Conservation (phyloP, 1,284 basidiomycete species). For the Melampsora americana region DNA sequence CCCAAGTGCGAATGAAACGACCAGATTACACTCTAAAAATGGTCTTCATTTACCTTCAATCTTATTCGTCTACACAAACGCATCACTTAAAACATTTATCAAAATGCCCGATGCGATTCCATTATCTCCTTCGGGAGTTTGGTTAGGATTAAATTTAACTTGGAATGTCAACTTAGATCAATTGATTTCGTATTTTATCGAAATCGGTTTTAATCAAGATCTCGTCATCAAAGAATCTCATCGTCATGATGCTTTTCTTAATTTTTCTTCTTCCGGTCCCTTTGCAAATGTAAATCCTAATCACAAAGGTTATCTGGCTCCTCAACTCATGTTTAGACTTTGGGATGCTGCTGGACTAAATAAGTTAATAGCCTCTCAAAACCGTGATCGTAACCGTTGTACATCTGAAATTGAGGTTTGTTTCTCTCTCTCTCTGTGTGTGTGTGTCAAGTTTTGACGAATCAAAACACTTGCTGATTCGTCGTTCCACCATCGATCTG, state of each 20-base stretch:
- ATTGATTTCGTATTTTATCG: slow-evolving; percentile 7
- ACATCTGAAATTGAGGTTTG: slow-evolving; percentile 34
- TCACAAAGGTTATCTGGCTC: slow-evolving; percentile 12
- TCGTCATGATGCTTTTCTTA: slow-evolving; percentile 1
- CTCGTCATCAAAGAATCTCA: background rate
- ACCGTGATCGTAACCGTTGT: background rate
- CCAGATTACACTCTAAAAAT: background rate
- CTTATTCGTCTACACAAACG: background rate
- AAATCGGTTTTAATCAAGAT: slow-evolving; percentile 13
- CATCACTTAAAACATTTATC: background rate
- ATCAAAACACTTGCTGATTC: background rate
- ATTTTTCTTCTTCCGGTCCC: background rate
- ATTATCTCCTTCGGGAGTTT: background rate
- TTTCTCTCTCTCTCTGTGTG: background rate
- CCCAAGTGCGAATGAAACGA: background rate
- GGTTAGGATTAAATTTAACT: background rate
- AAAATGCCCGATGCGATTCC: background rate
- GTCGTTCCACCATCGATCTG: background rate
- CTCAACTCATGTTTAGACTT: slow-evolving; percentile 22
- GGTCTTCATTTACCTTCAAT: slow-evolving; percentile 7
- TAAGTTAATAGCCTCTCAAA: background rate
- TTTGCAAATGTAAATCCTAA: background rate
- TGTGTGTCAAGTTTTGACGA: background rate
- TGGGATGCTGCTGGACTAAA: slow-evolving; percentile 38
- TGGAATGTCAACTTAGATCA: slow-evolving; percentile 2